Percentiles rank a stretch among this genome's conserved stretches.
Evolutionary conservation across 2,329 filamentous ascomycete genomes (phyloP).

Genomic region (Fusarium sp.): DNA sequence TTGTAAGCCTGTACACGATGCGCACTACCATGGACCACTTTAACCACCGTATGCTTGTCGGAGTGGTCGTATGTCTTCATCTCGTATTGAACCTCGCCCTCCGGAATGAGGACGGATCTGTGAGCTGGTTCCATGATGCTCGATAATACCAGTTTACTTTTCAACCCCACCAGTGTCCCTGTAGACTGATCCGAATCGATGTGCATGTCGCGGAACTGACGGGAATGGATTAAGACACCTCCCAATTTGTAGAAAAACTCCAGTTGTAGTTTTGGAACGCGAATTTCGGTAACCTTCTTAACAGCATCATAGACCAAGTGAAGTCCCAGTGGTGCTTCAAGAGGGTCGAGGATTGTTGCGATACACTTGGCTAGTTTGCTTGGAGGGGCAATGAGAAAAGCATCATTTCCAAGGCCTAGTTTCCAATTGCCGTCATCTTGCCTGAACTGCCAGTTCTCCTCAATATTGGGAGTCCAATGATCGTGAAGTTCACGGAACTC

Average conservation of each 20-base stretch:
- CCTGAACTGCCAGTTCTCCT: slow-evolving; percentile 36
- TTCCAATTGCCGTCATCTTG: slow-evolving; percentile 36
- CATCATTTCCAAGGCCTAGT: neutral
- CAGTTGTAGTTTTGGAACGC: slow-evolving; percentile 40
- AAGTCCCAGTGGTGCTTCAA: slow-evolving; percentile 14
- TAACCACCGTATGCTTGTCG: slow-evolving; percentile 50
- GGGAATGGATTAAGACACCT: slow-evolving; percentile 2
- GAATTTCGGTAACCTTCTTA: neutral
- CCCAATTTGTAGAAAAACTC: slow-evolving; percentile 6
- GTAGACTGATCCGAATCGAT: slow-evolving; percentile 29
- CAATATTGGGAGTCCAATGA: slow-evolving; percentile 42
- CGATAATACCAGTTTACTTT: slow-evolving; percentile 57
- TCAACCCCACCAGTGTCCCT: slow-evolving; percentile 20
- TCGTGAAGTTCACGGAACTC: slow-evolving; percentile 47
- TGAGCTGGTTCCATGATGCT: slow-evolving; percentile 21
- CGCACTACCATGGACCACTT: slow-evolving; percentile 43
- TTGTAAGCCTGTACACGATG: slow-evolving; percentile 55
- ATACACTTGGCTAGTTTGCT: slow-evolving; percentile 1
- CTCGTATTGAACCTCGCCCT: slow-evolving; percentile 44
- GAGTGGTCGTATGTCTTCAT: accelerated
- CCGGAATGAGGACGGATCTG: slow-evolving; percentile 54
- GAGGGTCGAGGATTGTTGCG: neutral
- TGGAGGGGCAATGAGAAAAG: neutral
- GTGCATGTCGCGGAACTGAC: slow-evolving; percentile 32
- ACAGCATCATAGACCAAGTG: slow-evolving; percentile 4